Conservation (phyloP, 768 basidiomycete species). For the Trametes coccinea region DNA sequence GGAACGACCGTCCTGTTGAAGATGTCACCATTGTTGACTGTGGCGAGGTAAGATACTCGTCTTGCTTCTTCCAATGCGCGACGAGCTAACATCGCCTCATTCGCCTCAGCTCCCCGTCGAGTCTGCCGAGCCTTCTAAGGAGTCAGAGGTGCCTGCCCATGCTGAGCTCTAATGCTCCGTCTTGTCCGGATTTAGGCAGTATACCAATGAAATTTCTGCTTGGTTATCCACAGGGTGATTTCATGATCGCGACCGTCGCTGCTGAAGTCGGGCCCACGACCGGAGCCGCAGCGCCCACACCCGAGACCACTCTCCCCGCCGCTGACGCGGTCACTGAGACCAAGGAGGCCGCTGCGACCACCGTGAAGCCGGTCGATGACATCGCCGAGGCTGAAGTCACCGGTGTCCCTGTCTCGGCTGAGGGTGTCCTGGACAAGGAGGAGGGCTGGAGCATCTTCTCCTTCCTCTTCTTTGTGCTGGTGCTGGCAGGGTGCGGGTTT, state of each 20-base stretch:
- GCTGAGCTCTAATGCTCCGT: conserved; percentile 78
- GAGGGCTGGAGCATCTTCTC: conserved; percentile 27
- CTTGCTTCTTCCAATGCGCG: background rate
- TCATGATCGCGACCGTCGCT: background rate
- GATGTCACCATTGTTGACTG: conserved; percentile 81
- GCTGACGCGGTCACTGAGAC: conserved; percentile 2
- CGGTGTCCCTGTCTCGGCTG: conserved; percentile 4
- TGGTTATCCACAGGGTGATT: conserved; percentile 18
- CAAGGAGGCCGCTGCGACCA: conserved; percentile 18
- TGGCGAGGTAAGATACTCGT: conserved; percentile 67
- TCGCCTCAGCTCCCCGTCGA: conserved; percentile 52
- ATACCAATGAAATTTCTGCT: conserved; percentile 31
- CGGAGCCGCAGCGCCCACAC: conserved; percentile 6
- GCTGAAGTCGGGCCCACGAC: background rate
- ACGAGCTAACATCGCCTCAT: background rate
- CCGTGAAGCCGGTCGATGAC: conserved; percentile 26
- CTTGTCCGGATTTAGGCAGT: conserved; percentile 27
- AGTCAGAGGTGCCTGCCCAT: conserved; percentile 90
- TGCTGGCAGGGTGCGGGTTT: conserved; percentile 46
- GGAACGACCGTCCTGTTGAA: conserved; percentile 69
- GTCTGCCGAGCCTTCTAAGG: conserved; percentile 55
- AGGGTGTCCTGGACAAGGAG: conserved; percentile 9
- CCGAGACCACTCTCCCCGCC: background rate
- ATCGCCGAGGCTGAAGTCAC: conserved; percentile 22
- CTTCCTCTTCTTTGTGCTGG: conserved; percentile 31